These are phyloP conservation scores for Saccharata proteae DNA, from an alignment of 2,329 filamentous ascomycete species.

Conservation along the genomic window DNA sequence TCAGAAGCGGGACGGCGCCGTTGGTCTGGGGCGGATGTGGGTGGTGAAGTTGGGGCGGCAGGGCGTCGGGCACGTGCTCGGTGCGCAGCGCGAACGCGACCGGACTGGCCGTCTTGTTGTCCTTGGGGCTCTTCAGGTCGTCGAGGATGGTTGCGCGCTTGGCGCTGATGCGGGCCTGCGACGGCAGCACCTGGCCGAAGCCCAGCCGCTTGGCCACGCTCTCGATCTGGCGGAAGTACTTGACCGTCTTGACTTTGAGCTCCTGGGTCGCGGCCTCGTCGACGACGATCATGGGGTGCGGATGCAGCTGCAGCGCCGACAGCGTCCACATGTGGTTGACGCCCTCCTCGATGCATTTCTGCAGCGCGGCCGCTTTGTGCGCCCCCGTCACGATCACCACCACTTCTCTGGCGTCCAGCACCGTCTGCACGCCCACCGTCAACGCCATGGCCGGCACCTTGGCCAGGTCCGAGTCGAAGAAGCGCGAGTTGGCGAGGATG, in stretches of 20 bases:
- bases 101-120: conserved; percentile 1
- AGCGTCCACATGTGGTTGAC: conserved; percentile 90
- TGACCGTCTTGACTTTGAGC: conserved; percentile 33
- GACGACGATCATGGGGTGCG: conserved; percentile 69
- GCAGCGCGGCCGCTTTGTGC: conserved; percentile 68
- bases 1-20: conserved; percentile 3
- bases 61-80: neutral
- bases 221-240: conserved; percentile 40
- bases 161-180: conserved; percentile 16
- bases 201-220: conserved; percentile 32
- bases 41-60: no score
- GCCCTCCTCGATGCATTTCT: conserved; percentile 68
- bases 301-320: conserved; percentile 68
- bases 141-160: conserved; percentile 24
- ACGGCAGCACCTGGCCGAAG: conserved; percentile 31
- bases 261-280: conserved; percentile 56
- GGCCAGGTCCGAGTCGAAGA: conserved; percentile 57
- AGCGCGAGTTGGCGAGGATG: conserved; percentile 72
- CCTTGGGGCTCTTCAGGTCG: conserved; percentile 20
- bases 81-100: neutral
- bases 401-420: conserved; percentile 70
- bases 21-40: neutral
- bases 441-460: conserved; percentile 71
- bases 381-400: conserved; percentile 72
- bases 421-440: conserved; percentile 74